A percentile compares a stretch with the other conserved stretches of the same genome.
Evolutionary conservation across 306 rosid genomes (phyloP).

Genomic region (Cotoneaster glaucophyllus): DNA sequence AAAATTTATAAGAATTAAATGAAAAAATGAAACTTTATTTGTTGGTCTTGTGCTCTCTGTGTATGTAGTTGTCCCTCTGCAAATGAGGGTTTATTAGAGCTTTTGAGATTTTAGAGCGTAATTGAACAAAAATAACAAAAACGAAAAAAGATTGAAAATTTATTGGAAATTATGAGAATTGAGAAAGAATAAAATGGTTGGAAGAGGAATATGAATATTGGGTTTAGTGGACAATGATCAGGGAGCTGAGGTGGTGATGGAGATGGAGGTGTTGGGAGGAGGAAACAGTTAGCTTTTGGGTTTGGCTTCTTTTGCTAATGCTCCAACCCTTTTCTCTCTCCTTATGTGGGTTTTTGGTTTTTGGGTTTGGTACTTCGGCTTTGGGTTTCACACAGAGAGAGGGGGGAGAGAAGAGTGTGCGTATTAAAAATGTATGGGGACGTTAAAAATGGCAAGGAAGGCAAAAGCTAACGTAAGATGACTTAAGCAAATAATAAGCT

Average conservation of each 20-base stretch:
- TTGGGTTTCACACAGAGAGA: conserved; percentile 3
- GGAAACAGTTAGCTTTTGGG: conserved; percentile 14
- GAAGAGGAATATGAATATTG: conserved; percentile 6
- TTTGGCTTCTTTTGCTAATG: conserved; percentile 12
- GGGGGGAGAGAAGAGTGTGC: not conserved
- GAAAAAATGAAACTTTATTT: conserved; percentile 7
- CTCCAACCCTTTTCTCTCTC: not conserved
- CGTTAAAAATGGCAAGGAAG: conserved; percentile 4
- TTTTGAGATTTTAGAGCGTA: conserved; percentile 10
- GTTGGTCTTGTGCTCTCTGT: not conserved
- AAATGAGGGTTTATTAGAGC: conserved; percentile 16
- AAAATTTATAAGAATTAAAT: not conserved
- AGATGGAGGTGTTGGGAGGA: conserved; percentile 13
- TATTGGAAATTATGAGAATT: not conserved
- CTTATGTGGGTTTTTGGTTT: not conserved
- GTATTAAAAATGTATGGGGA: not conserved
- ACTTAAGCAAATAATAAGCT: conserved; percentile 12
- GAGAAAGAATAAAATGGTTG: not conserved
- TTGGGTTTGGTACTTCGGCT: not conserved
- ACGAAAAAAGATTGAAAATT: not conserved
- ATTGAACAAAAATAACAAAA: not conserved
- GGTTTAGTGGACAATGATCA: conserved; percentile 12
- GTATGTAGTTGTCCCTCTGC: conserved; percentile 7
- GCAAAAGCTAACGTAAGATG: conserved; percentile 24
- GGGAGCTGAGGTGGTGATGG: conserved; percentile 20